phyloP scores from a whole-genome alignment of 192 early-diverging fungal genomes.

The Oehlia diaphana region DNA sequence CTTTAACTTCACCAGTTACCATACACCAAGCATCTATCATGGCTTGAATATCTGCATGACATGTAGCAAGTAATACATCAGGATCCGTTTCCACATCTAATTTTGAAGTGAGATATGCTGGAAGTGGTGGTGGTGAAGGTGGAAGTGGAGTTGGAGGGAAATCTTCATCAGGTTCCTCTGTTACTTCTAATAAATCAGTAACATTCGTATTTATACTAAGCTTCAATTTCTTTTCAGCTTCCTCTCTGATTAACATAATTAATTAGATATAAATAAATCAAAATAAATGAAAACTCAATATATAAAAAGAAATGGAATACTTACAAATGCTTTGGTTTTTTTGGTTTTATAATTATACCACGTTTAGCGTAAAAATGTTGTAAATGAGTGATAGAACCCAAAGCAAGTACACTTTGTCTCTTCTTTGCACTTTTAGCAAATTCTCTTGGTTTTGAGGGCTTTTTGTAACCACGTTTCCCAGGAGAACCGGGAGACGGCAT shows the following conservation, averaged over 20 bases:
- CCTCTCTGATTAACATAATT: slow-evolving; percentile 1
- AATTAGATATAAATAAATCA: not conserved
- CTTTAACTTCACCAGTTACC: slow-evolving; percentile 26
- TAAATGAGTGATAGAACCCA: slow-evolving; percentile 56
- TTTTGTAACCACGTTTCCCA: slow-evolving; percentile 19
- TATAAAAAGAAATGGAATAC: not conserved
- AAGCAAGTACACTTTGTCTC: slow-evolving; percentile 50
- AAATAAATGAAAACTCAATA: not conserved
- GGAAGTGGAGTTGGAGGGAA: slow-evolving; percentile 42
- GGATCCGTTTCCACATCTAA: slow-evolving; percentile 47
- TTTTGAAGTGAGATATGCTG: slow-evolving; percentile 26
- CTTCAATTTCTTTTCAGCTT: not conserved
- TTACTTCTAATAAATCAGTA: slow-evolving; percentile 28
- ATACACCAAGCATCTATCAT: slow-evolving; percentile 49
- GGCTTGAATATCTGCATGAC: slow-evolving; percentile 51
- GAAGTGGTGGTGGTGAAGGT: slow-evolving; percentile 40
- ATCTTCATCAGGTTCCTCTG: slow-evolving; percentile 46
- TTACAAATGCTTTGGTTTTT: slow-evolving; percentile 31
- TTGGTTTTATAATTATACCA: slow-evolving; percentile 36
- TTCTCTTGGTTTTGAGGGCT: slow-evolving; percentile 29
- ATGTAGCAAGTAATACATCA: slow-evolving; percentile 43
- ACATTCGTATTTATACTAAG: slow-evolving; percentile 25
- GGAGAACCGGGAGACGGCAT: not conserved
- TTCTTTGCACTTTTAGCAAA: slow-evolving; percentile 40
- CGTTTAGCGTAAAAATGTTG: slow-evolving; percentile 59